Conservation (phyloP, 2,329 filamentous ascomycete species). For the Bertia moriformis region DNA sequence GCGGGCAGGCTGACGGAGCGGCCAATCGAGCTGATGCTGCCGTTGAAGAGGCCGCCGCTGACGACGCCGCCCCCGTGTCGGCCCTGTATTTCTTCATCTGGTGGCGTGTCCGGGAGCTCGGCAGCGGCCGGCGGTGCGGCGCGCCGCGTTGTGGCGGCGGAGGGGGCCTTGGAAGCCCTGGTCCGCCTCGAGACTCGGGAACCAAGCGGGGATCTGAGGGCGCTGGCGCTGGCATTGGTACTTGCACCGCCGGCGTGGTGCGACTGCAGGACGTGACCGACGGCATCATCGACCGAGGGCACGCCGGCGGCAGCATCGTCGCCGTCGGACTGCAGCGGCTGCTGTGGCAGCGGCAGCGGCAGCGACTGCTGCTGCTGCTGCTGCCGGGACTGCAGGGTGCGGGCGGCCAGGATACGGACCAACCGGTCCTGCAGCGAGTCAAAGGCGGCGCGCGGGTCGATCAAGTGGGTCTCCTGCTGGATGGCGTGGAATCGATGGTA, state of each 20-base stretch:
- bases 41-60: not conserved
- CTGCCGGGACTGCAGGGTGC: not conserved
- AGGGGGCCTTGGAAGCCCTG: too few species aligned
- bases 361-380: too few species aligned
- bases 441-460: not conserved
- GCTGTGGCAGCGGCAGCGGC: too few species aligned
- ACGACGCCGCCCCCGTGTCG: not conserved
- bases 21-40: not conserved
- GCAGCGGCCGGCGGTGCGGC: too few species aligned
- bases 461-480: not conserved
- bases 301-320: too few species aligned
- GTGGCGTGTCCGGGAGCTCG: not conserved
- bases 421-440: not conserved
- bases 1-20: not conserved
- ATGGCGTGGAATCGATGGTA: not conserved
- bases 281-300: not conserved
- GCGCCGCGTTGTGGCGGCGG: not conserved
- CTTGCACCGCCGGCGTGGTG: not conserved
- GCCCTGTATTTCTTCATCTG: not conserved
- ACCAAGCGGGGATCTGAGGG: not conserved
- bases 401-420: too few species aligned
- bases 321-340: too few species aligned
- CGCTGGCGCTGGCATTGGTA: not conserved
- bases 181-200: not conserved
- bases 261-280: not conserved